Evolutionary conservation across 345 rosid genomes (phyloP), one percentile per base, ranked within the genome.

Genomic region (Dipteronia sinensis): DNA sequence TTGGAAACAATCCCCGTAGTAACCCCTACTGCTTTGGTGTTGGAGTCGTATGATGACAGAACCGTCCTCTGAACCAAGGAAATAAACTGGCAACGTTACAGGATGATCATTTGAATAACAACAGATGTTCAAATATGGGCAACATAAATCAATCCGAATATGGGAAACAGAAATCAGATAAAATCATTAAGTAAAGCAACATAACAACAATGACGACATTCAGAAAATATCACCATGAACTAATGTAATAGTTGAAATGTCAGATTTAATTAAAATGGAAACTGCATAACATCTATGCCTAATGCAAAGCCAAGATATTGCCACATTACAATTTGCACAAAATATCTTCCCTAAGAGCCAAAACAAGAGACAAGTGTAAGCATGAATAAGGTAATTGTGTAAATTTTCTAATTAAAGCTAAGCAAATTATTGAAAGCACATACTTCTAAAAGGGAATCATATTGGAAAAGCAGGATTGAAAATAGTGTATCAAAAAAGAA

Each of bases 11-110:
- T 71, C 71, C 79, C 77, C 15, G 79, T 66, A 25, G 84, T 69
- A 76, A 78, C 72, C 78, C 85, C 89, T 82, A 78, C 69, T 17
- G 85, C 31, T 82, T 83, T 79, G 65, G 82, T 65, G 75, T 76
- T 83, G 58, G 77, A 40, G 7, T 90, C 89, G 68, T 81, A 74
- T 3, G 94, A 87, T 69, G 89, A 83, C 77, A 89, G 74, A 72
- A 83, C 84, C 73, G 69, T 62, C 85, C 82, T 82, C 97, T 90
- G 86, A 74, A 85, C 78, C 81, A 81, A 77, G 77, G 75, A 83
- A 77, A 83, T 84, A 56, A 87, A 80, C 84, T 11, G 51, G 23
- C 53, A 68, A 34, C 44, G 75, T 64, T 70, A 78, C 62, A 63
- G 56, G 46, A 25, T 66, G 71, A 62, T 76, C 75, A 40, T 76